phyloP scores from a whole-genome alignment of 768 basidiomycete genomes.

The Lentinula aciculospora region DNA sequence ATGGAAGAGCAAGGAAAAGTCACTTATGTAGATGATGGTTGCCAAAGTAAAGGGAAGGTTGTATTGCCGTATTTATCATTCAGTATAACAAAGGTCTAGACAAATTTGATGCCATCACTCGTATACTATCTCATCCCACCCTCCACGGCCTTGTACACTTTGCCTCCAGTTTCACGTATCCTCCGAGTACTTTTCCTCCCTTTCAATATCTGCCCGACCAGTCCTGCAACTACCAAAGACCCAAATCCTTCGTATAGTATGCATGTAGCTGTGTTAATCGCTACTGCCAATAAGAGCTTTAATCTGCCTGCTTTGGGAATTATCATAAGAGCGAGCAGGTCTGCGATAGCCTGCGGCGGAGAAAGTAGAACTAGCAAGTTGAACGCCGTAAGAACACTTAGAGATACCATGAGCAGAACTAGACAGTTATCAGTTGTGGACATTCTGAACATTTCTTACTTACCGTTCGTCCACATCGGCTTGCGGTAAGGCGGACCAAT shows the following conservation, averaged over 20 bases:
- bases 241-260: slow-evolving; percentile 77
- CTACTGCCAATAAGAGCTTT: slow-evolving; percentile 61
- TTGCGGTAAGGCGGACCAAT: slow-evolving; percentile 97
- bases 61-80: background rate
- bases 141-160: slow-evolving; percentile 83
- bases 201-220: slow-evolving; percentile 41
- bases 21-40: slow-evolving; percentile 15
- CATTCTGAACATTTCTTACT: slow-evolving; percentile 13
- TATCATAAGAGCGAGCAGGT: slow-evolving; percentile 71
- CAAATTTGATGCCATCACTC: background rate
- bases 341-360: slow-evolving; percentile 53
- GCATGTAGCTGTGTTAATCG: slow-evolving; percentile 66
- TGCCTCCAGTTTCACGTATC: slow-evolving; percentile 51
- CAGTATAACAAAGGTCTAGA: background rate
- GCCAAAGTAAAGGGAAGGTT: background rate
- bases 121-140: slow-evolving; percentile 44
- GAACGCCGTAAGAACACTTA: slow-evolving; percentile 63
- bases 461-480: slow-evolving; percentile 93
- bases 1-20: slow-evolving; percentile 20
- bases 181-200: slow-evolving; percentile 39
- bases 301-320: slow-evolving; percentile 65
- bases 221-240: slow-evolving; percentile 46
- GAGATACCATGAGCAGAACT: slow-evolving; percentile 82
- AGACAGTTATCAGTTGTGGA: background rate
- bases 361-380: slow-evolving; percentile 72